Percentiles rank a stretch among this genome's conserved stretches.
These are phyloP conservation scores for Neonectria magnoliae DNA, from an alignment of 2,329 filamentous ascomycete species.

Conservation along the genomic window DNA sequence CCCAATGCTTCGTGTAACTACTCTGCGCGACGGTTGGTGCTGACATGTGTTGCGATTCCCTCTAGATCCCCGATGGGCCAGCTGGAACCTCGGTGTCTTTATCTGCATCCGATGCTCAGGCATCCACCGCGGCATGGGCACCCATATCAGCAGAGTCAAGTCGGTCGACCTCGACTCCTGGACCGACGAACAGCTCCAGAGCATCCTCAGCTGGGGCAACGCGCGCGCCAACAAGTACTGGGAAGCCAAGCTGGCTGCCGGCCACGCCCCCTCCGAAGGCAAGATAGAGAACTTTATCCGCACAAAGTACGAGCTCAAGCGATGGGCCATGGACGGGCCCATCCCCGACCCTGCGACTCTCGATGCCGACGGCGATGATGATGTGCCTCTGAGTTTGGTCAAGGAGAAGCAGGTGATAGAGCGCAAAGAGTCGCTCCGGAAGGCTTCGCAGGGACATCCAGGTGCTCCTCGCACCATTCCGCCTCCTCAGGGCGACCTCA, in stretches of 20 bases:
- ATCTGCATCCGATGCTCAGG: slow-evolving; percentile 98
- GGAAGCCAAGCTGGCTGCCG: slow-evolving; percentile 92
- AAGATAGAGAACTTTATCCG: slow-evolving; percentile 99
- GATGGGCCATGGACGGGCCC: slow-evolving; percentile 98
- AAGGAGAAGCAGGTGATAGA: slow-evolving; percentile 74
- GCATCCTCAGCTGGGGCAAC: slow-evolving; percentile 95
- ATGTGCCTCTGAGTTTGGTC: slow-evolving; percentile 72
- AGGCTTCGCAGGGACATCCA: slow-evolving; percentile 64
- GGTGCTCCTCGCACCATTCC: slow-evolving; percentile 46
- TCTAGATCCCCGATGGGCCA: slow-evolving; percentile 95
- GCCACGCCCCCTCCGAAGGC: slow-evolving; percentile 92
- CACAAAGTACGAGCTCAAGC: slow-evolving; percentile 98
- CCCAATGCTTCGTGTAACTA: background rate
- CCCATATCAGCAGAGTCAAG: slow-evolving; percentile 97
- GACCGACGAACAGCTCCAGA: slow-evolving; percentile 98
- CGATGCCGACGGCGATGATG: slow-evolving; percentile 86
- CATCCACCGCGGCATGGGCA: slow-evolving; percentile 98
- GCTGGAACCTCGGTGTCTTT: slow-evolving; percentile 98
- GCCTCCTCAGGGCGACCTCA: slow-evolving; percentile 76
- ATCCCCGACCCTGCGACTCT: slow-evolving; percentile 93
- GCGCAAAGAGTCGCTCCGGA: slow-evolving; percentile 67
- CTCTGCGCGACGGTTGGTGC: background rate
- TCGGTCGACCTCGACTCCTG: slow-evolving; percentile 97
- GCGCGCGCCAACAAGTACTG: slow-evolving; percentile 97
- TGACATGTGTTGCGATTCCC: slow-evolving; percentile 20